phyloP scores from a whole-genome alignment of 1,284 basidiomycete genomes.

The Ustilago lituana region DNA sequence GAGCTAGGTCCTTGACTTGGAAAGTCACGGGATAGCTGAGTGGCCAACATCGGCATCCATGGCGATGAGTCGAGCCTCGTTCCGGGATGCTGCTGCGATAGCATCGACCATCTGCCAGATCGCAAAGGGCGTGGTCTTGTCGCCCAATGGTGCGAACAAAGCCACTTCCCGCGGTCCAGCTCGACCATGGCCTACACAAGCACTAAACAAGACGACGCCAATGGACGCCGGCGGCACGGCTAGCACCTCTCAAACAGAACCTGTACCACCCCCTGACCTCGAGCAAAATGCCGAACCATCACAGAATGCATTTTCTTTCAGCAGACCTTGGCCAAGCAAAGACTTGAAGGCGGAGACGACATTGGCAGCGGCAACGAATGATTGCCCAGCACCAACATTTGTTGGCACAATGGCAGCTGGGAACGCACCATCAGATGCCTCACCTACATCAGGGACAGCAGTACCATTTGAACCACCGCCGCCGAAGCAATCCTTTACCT shows the following conservation, averaged over 20 bases:
- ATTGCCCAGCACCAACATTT: no score
- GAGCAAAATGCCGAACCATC: neutral
- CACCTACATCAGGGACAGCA: neutral
- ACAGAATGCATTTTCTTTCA: neutral
- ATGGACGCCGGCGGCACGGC: neutral
- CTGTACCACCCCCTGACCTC: neutral
- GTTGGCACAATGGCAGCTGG: neutral
- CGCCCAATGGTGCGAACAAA: slow-evolving; percentile 17
- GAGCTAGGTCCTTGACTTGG: no score
- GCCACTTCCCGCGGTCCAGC: slow-evolving; percentile 5
- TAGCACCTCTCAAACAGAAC: neutral
- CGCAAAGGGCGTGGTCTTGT: slow-evolving; percentile 33
- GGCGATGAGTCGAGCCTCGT: slow-evolving; percentile 36
- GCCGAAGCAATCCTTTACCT: neutral
- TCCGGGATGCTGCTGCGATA: slow-evolving; percentile 44
- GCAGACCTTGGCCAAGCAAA: slow-evolving; percentile 30
- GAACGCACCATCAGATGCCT: neutral
- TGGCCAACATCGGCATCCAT: neutral
- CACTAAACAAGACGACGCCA: neutral
- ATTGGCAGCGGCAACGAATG: neutral
- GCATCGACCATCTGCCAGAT: slow-evolving; percentile 44
- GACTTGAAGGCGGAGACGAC: neutral
- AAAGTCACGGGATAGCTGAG: neutral
- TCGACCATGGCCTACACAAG: slow-evolving; percentile 32
- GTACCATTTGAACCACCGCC: slow-evolving; percentile 1